Evolutionary conservation across 225 moss, liverwort and hornwort genomes (phyloP).

Genomic region (Bryum argenteum): DNA sequence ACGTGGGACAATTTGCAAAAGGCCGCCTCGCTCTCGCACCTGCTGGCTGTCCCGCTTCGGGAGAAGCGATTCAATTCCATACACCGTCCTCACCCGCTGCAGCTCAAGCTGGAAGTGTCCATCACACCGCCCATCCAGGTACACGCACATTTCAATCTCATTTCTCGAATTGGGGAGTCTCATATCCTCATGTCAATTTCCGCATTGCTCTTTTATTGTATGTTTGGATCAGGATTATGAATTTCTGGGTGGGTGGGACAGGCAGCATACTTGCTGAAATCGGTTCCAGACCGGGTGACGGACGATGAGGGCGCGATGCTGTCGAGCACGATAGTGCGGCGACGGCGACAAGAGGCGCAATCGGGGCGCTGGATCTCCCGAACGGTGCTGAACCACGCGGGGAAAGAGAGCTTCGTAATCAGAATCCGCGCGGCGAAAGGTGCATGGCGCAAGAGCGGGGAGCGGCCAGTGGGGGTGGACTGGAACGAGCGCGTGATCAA

Average conservation of each 20-base stretch:
- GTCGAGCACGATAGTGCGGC: constrained; percentile 52
- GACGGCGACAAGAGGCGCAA: constrained; percentile 60
- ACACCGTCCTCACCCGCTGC: constrained; percentile 32
- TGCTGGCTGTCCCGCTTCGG: constrained; percentile 44
- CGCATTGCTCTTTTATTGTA: not conserved
- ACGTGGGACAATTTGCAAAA: constrained; percentile 63
- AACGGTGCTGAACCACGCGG: constrained; percentile 34
- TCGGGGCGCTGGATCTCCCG: constrained; percentile 78
- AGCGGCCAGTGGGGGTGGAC: constrained; percentile 84
- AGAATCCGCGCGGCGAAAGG: constrained; percentile 79
- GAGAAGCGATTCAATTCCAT: constrained; percentile 41
- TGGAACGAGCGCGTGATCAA: constrained; percentile 87
- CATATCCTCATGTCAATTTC: not conserved
- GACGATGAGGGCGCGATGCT: constrained; percentile 80
- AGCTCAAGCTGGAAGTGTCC: constrained; percentile 56
- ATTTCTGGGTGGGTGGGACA: not conserved
- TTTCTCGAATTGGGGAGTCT: not conserved
- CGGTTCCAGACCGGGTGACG: constrained; percentile 82
- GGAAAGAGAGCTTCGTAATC: constrained; percentile 75
- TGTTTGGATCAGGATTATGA: not conserved
- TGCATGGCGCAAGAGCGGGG: constrained; percentile 72
- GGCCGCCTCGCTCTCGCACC: constrained; percentile 51
- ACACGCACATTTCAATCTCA: not conserved
- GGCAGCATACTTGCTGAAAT: constrained; percentile 71
- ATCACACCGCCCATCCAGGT: constrained; percentile 73